These are phyloP conservation scores for Dictyophora rubrovolvata DNA, from an alignment of 768 basidiomycete genomes.

Conservation along the genomic window DNA sequence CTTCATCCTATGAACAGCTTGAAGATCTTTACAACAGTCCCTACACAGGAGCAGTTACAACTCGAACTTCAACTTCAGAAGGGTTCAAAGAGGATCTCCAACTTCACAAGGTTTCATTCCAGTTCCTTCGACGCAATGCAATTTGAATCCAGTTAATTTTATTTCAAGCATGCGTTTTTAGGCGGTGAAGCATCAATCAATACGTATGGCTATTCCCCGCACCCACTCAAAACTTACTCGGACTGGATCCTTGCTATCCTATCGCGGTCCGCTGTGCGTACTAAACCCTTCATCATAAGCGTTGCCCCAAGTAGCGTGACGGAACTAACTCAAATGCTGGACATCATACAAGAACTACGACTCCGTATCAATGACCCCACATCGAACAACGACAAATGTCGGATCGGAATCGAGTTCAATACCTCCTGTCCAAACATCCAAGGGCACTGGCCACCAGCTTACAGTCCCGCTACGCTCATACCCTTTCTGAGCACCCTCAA, in stretches of 20 bases:
- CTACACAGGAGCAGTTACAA: conserved; percentile 71
- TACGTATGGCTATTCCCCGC: conserved; percentile 81
- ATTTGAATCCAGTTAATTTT: not conserved
- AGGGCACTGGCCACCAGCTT: conserved; percentile 53
- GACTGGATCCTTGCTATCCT: conserved; percentile 48
- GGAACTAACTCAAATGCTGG: conserved; percentile 46
- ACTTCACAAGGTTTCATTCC: conserved; percentile 42
- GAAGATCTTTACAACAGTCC: conserved; percentile 53
- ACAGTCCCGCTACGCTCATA: conserved; percentile 40
- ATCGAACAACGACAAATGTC: conserved; percentile 19
- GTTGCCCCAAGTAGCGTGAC: conserved; percentile 53
- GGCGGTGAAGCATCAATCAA: conserved; percentile 49
- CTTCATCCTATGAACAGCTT: conserved; percentile 57
- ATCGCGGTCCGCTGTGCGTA: conserved; percentile 22
- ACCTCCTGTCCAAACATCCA: conserved; percentile 78
- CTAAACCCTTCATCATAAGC: conserved; percentile 71
- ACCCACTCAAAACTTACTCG: conserved; percentile 57
- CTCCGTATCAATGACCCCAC: conserved; percentile 19
- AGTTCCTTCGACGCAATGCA: not conserved
- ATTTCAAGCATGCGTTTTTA: conserved; percentile 15
- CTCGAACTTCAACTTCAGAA: conserved; percentile 59
- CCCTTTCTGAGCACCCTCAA: conserved; percentile 49
- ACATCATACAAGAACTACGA: conserved; percentile 53
- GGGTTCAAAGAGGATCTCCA: conserved; percentile 60
- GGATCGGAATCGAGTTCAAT: conserved; percentile 71